These are phyloP conservation scores for Megacollybia marginata DNA, from an alignment of 768 basidiomycete genomes.

Conservation along the genomic window DNA sequence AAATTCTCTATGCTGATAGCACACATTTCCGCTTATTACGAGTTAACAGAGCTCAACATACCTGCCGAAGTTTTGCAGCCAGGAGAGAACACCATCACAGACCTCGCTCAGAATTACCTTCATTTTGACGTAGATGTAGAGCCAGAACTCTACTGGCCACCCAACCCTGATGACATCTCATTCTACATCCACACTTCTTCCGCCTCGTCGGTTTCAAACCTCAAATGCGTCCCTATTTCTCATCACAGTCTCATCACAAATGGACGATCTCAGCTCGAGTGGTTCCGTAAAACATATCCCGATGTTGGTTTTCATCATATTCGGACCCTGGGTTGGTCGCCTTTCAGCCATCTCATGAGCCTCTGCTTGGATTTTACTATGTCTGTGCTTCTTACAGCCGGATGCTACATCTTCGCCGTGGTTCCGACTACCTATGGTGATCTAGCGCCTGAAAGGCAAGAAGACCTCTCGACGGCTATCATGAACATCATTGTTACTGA, in stretches of 20 bases:
- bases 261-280: too few relatives aligned
- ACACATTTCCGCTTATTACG: neutral
- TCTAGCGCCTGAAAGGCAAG: neutral
- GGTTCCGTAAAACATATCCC: too few relatives aligned
- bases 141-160: constrained; percentile 16
- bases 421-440: constrained; percentile 20
- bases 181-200: constrained; percentile 28
- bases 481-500: too few relatives aligned
- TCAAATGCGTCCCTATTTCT: too few relatives aligned
- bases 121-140: too few relatives aligned
- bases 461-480: constrained; percentile 14
- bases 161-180: constrained; percentile 14
- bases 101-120: constrained; percentile 19
- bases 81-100: constrained; percentile 19
- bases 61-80: constrained; percentile 13
- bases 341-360: too few relatives aligned
- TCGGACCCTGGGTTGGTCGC: too few relatives aligned
- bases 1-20: too few relatives aligned
- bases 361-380: constrained; percentile 18
- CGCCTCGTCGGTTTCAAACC: constrained; percentile 22
- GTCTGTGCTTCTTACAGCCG: constrained; percentile 19
- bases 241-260: too few relatives aligned
- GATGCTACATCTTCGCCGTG: constrained; percentile 25
- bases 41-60: constrained; percentile 11
- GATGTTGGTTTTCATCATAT: too few relatives aligned